Percentiles rank a stretch among this genome's conserved stretches.
Evolutionary conservation across 148 eudicot species (phyloP).

Genomic region (Cornus controversa): DNA sequence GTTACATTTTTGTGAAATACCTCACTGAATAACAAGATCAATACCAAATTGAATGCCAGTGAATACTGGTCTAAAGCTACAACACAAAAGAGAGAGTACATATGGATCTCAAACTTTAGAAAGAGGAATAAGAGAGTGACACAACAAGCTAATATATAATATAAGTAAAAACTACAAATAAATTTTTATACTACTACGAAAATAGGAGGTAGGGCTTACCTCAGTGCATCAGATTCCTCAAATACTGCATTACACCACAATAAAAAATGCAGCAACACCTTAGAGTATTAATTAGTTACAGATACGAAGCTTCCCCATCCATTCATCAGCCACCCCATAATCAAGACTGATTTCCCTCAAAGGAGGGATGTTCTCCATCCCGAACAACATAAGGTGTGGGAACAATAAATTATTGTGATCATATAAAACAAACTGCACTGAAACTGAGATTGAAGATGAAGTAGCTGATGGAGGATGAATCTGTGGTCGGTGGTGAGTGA

Average conservation of each 20-base stretch:
- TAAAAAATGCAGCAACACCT: background rate
- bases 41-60: background rate
- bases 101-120: background rate
- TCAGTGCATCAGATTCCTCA: conserved; percentile 11
- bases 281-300: conserved; percentile 43
- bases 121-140: background rate
- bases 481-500: no score
- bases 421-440: conserved; percentile 81
- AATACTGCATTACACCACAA: conserved; percentile 5
- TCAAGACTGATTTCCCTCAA: conserved; percentile 90
- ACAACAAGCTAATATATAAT: background rate
- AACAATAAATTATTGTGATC: conserved; percentile 78
- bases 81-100: background rate
- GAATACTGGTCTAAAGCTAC: background rate
- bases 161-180: background rate
- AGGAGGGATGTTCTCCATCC: conserved; percentile 90
- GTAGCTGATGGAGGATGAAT: no score
- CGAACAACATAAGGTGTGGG: conserved; percentile 88
- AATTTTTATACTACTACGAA: background rate
- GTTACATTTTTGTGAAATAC: no score
- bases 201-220: conserved; percentile 7
- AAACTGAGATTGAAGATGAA: no score
- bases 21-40: background rate
- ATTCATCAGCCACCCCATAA: conserved; percentile 86
- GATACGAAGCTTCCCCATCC: conserved; percentile 65